Base-by-base conservation (phyloP, 2,329 filamentous ascomycete species). In the Madurella fahalii region DNA sequence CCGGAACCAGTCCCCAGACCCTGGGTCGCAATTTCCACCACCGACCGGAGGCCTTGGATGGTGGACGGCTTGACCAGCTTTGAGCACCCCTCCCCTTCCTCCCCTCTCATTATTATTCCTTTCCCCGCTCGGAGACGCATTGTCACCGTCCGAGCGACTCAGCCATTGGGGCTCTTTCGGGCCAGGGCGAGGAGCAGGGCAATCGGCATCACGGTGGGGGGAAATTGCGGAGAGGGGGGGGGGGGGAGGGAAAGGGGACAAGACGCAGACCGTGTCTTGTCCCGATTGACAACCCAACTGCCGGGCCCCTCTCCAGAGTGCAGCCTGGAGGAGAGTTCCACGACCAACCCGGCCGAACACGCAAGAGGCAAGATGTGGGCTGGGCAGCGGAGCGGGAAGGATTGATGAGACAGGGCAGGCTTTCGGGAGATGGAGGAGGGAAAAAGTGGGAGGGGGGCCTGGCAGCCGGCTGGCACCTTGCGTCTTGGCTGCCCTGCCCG, bases 21-120 rank as follows among this genome's bases (percentile, higher is more conserved):
- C 56, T 56, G 53, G 58, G 40, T 40, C 50, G 50, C 44, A 60
- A 60, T 60, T 58, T 57, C 52, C 52, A 59, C 52, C 31, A 18
- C 17, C 32, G 34, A 47, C 30, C 11, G 40, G 15, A 13, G 15
- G 7, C 40, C 30, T 9, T 34, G 48, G 16, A 9, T 30, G 7
- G 25, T 5, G 25, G 13, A 12, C 42, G 4, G 40, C 40, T 17
- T 12, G 13, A 37, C 2, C 13, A 15, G 4, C 34, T 9, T 11
- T 37, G 13, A 37, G 9, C 11, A 37, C 34, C 34, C 11, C 13
- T 37, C 34, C 34, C 34, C 34, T 25, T 25, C 25, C 25, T 25
- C 25, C 3, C 25, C 25, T 25, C 25, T 25, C 7, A 7, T 3
- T 25, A 25, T 25, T 25, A n/a, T 25, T 25, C 34, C 34, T 37